phyloP scores from a whole-genome alignment of 805 yeast species.

The Lachancea thermotolerans region DNA sequence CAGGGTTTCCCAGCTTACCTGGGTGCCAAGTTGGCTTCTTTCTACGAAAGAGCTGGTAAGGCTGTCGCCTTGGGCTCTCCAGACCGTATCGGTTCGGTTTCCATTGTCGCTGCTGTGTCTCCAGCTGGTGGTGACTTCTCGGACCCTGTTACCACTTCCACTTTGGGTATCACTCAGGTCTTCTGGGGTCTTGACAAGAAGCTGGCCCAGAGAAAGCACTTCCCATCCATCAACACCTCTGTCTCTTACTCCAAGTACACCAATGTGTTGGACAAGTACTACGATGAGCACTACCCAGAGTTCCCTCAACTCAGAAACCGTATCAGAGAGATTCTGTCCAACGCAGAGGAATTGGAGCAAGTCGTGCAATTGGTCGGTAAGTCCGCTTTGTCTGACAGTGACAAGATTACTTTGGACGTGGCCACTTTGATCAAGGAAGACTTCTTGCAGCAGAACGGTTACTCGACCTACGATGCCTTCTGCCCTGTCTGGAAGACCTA shows the following conservation, averaged over 20 bases:
- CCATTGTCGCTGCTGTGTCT: slow-evolving; percentile 99
- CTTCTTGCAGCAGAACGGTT: slow-evolving; percentile 98
- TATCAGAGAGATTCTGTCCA: slow-evolving; percentile 88
- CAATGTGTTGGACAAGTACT: slow-evolving; percentile 74
- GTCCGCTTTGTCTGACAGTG: slow-evolving; percentile 93
- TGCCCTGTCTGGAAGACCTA: slow-evolving; percentile 99
- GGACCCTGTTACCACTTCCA: slow-evolving; percentile 97
- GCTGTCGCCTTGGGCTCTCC: slow-evolving; percentile 95
- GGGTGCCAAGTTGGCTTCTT: slow-evolving; percentile 97
- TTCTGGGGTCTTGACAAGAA: slow-evolving; percentile 99
- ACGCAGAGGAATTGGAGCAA: slow-evolving; percentile 98
- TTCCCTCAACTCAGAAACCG: slow-evolving; percentile 86
- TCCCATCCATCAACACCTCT: slow-evolving; percentile 96
- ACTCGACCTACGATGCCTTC: slow-evolving; percentile 95
- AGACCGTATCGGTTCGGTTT: slow-evolving; percentile 92
- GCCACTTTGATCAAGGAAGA: slow-evolving; percentile 90
- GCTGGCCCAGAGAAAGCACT: slow-evolving; percentile 98
- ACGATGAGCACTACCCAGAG: slow-evolving; percentile 81
- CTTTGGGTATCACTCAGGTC: slow-evolving; percentile 99
- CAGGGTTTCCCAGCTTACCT: slow-evolving; percentile 99
- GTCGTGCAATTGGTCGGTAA: slow-evolving; percentile 99
- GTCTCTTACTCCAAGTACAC: slow-evolving; percentile 97
- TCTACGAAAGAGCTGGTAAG: slow-evolving; percentile 99
- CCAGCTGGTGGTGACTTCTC: slow-evolving; percentile 99
- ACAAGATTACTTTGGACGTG: slow-evolving; percentile 93